Percentiles rank a stretch among this genome's conserved stretches.
Evolutionary conservation across 805 yeast species (phyloP).

Genomic region (Ogataea methylovora): DNA sequence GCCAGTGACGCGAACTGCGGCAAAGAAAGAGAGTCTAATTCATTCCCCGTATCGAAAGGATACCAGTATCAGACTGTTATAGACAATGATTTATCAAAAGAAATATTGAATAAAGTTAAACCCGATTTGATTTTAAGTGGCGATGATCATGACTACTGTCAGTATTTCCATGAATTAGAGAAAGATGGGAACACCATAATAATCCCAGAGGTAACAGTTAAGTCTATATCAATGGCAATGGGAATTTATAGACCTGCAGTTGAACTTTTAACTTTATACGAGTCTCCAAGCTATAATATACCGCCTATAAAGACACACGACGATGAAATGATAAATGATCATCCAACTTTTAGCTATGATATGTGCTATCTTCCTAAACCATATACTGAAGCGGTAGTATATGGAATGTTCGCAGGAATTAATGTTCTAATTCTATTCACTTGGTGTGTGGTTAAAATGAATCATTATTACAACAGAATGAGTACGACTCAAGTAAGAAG

Average conservation of each 20-base stretch:
- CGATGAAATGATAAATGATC: constrained; percentile 36
- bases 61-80: constrained; percentile 85
- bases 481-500: neutral
- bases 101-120: constrained; percentile 45
- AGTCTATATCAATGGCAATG: constrained; percentile 87
- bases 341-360: constrained; percentile 26
- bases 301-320: constrained; percentile 24
- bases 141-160: constrained; percentile 96
- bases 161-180: constrained; percentile 43
- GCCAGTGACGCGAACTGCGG: constrained; percentile 66
- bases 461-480: neutral
- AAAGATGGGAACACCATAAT: neutral
- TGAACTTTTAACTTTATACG: constrained; percentile 19
- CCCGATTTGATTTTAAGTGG: constrained; percentile 82
- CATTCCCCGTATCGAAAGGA: constrained; percentile 69
- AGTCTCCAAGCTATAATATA: constrained; percentile 5
- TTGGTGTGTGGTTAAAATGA: neutral
- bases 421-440: constrained; percentile 5
- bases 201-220: constrained; percentile 35
- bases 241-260: constrained; percentile 43
- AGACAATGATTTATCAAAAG: constrained; percentile 46
- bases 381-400: constrained; percentile 31
- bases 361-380: constrained; percentile 42
- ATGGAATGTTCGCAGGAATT: constrained; percentile 28
- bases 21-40: constrained; percentile 58